A percentile compares a stretch with the other conserved stretches of the same genome.
Conservation (phyloP, 345 rosid species). For the Eucalyptus sp. region DNA sequence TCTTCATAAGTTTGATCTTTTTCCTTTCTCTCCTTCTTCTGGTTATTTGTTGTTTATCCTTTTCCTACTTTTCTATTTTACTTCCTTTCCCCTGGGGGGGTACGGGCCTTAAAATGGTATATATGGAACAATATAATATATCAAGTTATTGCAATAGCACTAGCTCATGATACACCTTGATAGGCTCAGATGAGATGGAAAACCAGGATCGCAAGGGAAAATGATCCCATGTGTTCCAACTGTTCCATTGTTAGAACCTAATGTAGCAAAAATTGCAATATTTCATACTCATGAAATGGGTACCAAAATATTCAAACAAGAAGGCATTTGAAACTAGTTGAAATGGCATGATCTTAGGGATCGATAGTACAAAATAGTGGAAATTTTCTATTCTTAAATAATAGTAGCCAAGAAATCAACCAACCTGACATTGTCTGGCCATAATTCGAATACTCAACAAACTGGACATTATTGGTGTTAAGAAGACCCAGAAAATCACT, state of each 20-base stretch:
- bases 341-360: not conserved
- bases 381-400: not conserved
- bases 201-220: not conserved
- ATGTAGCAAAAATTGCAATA: not conserved
- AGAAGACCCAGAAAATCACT: conserved; percentile 68
- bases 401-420: not conserved
- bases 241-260: not conserved
- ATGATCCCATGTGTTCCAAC: not conserved
- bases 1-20: not conserved
- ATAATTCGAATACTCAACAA: conserved; percentile 78
- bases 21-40: not conserved
- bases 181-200: not conserved
- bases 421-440: conserved; percentile 84
- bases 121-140: not conserved
- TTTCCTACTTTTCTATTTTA: not conserved
- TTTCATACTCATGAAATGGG: not conserved
- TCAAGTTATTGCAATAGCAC: not conserved
- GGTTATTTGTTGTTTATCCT: not conserved
- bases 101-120: not conserved
- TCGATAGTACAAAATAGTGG: not conserved
- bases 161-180: not conserved
- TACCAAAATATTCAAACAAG: not conserved
- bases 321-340: not conserved
- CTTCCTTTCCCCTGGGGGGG: not conserved
- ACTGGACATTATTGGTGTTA: conserved; percentile 72